Base-by-base conservation (phyloP, 306 rosid genomes). In the Dalbergia cultrata region DNA sequence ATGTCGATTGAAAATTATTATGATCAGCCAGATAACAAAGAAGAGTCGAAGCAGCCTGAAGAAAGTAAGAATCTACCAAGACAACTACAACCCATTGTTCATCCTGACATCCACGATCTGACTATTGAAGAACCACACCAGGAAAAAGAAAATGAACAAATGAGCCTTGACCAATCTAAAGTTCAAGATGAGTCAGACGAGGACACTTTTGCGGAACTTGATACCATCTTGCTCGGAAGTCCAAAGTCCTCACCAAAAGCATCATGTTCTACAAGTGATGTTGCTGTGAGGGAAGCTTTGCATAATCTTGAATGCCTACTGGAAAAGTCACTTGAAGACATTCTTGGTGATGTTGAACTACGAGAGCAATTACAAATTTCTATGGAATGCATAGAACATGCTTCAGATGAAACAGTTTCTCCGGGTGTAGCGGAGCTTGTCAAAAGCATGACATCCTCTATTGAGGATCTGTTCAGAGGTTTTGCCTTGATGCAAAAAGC, bases 171-270 rank as follows among this genome's bases (percentile, higher is more conserved):
- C 35, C 45, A 68, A 41, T 35, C 59, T 26, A 18, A 67, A 77
- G 33, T 54, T 57, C 50, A 58, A 21, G 41, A 69, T 67, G 74
- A 53, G 12, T 77, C 75, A 16, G 75, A 77, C 31, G 76, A 68
- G 18, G 82, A 68, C 39, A 39, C 8, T 18, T 33, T 78, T 78
- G 60, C 76, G 57, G 52, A 78, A 58, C 70, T 58, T 26, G 82
- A 78, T 10, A 68, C 62, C 76, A 68, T 78, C 68, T 31, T 78
- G 50, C 44, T 33, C 22, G 75, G 61, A 78, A 57, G 39, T 57
- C 52, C 13, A 57, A 63, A 57, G 41, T 31, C 82, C 16, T 44
- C 52, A 35, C 50, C 76, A 17, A 57, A 43, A 68, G 41, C 18
- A 68, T 39, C 76, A 13, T 43, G 16, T 44, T 67, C 75, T 3